Percentiles rank a stretch among this genome's conserved stretches.
These are phyloP conservation scores for Pelargonium fulgidum DNA, from an alignment of 441 rosid genomes.

Conservation along the genomic window DNA sequence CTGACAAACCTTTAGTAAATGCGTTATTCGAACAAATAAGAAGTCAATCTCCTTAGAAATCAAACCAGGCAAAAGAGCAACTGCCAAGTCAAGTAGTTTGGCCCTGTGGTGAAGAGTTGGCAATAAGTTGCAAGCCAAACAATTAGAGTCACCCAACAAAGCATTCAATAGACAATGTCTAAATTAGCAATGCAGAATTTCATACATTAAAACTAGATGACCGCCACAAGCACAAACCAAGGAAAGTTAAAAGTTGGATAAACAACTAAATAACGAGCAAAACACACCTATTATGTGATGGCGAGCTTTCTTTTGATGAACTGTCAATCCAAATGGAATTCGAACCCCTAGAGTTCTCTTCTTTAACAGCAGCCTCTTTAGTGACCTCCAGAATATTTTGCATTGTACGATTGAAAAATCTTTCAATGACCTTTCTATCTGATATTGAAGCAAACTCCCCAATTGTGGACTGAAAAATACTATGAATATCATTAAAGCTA, in stretches of 20 bases:
- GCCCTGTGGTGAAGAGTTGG: conserved; percentile 49
- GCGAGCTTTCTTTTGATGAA: conserved; percentile 36
- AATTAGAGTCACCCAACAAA: background rate
- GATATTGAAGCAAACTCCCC: conserved; percentile 75
- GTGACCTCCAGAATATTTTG: conserved; percentile 58
- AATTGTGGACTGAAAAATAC: conserved; percentile 59
- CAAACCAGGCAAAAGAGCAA: conserved; percentile 77
- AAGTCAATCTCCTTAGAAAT: conserved; percentile 44
- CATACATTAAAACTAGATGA: no score
- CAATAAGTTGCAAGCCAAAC: conserved; percentile 2
- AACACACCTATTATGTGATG: background rate
- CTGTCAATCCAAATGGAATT: conserved; percentile 49
- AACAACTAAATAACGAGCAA: no score
- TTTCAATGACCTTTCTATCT: conserved; percentile 44
- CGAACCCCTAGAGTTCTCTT: conserved; percentile 31
- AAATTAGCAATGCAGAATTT: no score
- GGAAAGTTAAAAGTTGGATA: no score
- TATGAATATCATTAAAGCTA: conserved; percentile 17
- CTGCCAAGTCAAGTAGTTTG: conserved; percentile 65
- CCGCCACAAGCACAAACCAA: no score
- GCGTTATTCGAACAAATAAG: conserved; percentile 51
- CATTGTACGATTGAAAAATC: conserved; percentile 55
- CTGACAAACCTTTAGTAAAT: conserved; percentile 65
- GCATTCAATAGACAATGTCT: no score
- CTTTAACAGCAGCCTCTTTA: conserved; percentile 32